Evolutionary conservation across 805 yeast species (phyloP).

Genomic region (Yarrowia alimentaria): DNA sequence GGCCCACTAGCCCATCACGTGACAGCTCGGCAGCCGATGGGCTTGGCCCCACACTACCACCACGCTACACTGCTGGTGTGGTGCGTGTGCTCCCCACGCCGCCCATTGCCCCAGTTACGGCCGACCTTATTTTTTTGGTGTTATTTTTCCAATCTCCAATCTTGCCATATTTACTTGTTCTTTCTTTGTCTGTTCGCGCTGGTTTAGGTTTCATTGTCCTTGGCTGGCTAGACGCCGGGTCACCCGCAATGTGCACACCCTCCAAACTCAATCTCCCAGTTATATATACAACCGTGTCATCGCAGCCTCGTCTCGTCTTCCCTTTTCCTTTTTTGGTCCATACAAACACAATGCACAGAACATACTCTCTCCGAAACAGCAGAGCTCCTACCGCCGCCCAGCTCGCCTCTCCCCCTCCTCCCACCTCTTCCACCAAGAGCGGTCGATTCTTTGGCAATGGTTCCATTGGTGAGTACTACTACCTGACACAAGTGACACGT

Average conservation of each 20-base stretch:
- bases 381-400: constrained; percentile 98
- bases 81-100: too few relatives aligned
- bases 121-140: too few relatives aligned
- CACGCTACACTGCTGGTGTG: too few relatives aligned
- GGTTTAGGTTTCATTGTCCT: constrained; percentile 23
- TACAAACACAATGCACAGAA: constrained; percentile 78
- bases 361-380: constrained; percentile 90
- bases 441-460: constrained; percentile 88
- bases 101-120: too few relatives aligned
- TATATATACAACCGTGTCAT: constrained; percentile 24
- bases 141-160: too few relatives aligned
- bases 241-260: constrained; percentile 28
- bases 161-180: constrained; percentile 17
- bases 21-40: too few relatives aligned
- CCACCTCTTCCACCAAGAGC: constrained; percentile 81
- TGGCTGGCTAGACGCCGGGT: constrained; percentile 27
- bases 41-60: too few relatives aligned
- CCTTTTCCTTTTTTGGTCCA: constrained; percentile 1
- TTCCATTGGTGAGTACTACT: constrained; percentile 35
- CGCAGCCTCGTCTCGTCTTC: constrained; percentile 15
- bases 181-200: constrained; percentile 6
- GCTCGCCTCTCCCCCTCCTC: constrained; percentile 91
- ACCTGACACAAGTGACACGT: background rate
- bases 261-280: constrained; percentile 26
- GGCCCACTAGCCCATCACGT: too few relatives aligned